Evolutionary conservation across 2,329 filamentous ascomycete species (phyloP).

Genomic region (Ceratocystis cubensis): DNA sequence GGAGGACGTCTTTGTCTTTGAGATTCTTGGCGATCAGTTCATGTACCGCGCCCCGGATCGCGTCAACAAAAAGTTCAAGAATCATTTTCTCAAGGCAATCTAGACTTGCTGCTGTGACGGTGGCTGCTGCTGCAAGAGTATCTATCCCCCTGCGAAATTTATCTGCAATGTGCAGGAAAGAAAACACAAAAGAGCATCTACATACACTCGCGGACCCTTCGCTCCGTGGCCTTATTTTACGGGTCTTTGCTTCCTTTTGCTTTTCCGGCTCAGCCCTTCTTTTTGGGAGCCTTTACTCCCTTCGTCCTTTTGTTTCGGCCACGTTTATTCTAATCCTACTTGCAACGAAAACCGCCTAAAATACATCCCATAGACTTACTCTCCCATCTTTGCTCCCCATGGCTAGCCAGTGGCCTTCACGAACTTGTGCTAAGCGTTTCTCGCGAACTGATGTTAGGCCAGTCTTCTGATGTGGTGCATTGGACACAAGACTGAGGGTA

Average conservation of each 20-base stretch:
- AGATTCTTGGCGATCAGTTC: slow-evolving; percentile 79
- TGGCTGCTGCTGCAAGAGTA: no score
- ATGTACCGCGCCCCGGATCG: slow-evolving; percentile 70
- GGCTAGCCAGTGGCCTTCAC: slow-evolving; percentile 72
- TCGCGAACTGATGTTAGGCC: slow-evolving; percentile 40
- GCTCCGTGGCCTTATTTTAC: not conserved
- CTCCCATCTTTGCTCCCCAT: slow-evolving; percentile 91
- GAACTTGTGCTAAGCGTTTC: slow-evolving; percentile 50
- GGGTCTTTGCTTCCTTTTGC: not conserved
- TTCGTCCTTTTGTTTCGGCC: no score
- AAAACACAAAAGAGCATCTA: not conserved
- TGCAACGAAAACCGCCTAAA: slow-evolving; percentile 33
- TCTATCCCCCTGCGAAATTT: no score
- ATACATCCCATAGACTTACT: slow-evolving; percentile 91
- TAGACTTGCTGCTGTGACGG: slow-evolving; percentile 33
- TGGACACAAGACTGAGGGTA: not conserved
- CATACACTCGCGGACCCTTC: not conserved
- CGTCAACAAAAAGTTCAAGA: slow-evolving; percentile 83
- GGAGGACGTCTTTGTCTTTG: slow-evolving; percentile 51
- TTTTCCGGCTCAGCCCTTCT: no score
- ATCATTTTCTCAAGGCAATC: slow-evolving; percentile 62
- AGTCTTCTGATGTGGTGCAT: slow-evolving; percentile 17
- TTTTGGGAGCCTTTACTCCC: no score
- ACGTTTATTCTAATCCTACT: no score
- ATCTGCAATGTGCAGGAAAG: no score